These are phyloP conservation scores for Pichia ethanolica DNA, from an alignment of 805 yeast genomes.

Conservation along the genomic window DNA sequence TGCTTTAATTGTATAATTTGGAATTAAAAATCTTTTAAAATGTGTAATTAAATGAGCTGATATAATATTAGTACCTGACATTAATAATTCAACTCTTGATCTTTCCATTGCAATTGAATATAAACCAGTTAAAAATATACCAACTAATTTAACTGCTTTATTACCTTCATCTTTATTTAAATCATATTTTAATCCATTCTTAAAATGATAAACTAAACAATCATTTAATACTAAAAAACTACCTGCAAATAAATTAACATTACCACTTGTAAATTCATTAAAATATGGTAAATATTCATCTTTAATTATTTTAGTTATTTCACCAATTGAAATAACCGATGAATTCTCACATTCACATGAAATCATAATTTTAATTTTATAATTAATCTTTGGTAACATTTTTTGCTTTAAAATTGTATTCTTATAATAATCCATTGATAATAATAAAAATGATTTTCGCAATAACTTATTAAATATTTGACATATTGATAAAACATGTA, in stretches of 20 bases:
- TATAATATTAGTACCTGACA: constrained; percentile 1
- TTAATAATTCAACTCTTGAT: not conserved
- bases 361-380: constrained; percentile 4
- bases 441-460: constrained; percentile 6
- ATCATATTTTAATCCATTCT: constrained; percentile 5
- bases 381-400: constrained; percentile 1
- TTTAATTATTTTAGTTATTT: constrained; percentile 5
- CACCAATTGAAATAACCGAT: constrained; percentile 1
- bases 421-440: constrained; percentile 7
- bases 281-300: constrained; percentile 6
- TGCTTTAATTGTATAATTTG: too few relatives aligned
- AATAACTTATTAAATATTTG: constrained; percentile 8
- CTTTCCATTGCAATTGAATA: constrained; percentile 9
- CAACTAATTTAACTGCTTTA: constrained; percentile 6
- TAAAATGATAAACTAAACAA: constrained; percentile 11
- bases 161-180: constrained; percentile 3
- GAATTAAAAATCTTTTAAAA: constrained; percentile 2
- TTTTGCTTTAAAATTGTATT: constrained; percentile 8
- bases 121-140: constrained; percentile 11
- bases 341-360: constrained; percentile 6
- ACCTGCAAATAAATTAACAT: not conserved
- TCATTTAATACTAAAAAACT: constrained; percentile 5
- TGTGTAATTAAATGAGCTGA: constrained; percentile 2
- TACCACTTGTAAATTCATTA: not conserved
- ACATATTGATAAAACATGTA: not conserved